These are phyloP conservation scores for Volvariella surrecta DNA, from an alignment of 1,284 basidiomycete species.

Conservation along the genomic window DNA sequence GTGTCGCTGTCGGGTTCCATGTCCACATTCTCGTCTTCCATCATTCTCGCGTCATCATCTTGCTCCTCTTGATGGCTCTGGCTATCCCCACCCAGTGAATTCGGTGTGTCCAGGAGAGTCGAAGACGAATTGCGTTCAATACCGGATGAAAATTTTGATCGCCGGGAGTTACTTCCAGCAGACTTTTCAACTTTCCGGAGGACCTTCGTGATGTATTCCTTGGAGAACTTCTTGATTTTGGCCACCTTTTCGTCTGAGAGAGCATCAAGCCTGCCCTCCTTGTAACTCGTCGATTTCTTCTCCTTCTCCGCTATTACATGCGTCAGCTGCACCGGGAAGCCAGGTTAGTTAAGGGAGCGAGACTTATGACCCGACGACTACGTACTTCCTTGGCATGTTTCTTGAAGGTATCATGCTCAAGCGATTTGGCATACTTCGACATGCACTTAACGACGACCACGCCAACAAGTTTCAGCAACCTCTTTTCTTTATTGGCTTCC, in stretches of 20 bases:
- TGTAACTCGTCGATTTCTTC: slow-evolving; percentile 80
- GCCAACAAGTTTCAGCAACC: slow-evolving; percentile 77
- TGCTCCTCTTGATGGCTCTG: slow-evolving; percentile 18
- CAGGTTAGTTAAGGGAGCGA: slow-evolving; percentile 4
- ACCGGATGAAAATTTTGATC: slow-evolving; percentile 18
- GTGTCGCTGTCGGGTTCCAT: slow-evolving; percentile 27
- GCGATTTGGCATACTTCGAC: slow-evolving; percentile 78
- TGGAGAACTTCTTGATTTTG: slow-evolving; percentile 93
- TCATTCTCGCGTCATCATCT: slow-evolving; percentile 8
- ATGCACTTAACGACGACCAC: slow-evolving; percentile 87
- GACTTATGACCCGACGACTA: slow-evolving; percentile 10
- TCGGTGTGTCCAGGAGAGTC: slow-evolving; percentile 27
- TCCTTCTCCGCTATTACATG: slow-evolving; percentile 85
- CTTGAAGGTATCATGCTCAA: slow-evolving; percentile 89
- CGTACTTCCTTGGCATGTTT: slow-evolving; percentile 90
- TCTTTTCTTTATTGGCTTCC: slow-evolving; percentile 74
- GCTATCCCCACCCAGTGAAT: slow-evolving; percentile 24
- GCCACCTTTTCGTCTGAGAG: slow-evolving; percentile 80
- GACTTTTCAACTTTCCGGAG: slow-evolving; percentile 56
- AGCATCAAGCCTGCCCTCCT: slow-evolving; percentile 58
- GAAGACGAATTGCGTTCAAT: slow-evolving; percentile 23
- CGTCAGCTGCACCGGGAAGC: slow-evolving; percentile 26
- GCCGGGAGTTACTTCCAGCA: slow-evolving; percentile 14
- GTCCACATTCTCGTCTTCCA: slow-evolving; percentile 38
- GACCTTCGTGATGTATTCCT: slow-evolving; percentile 76